Base-by-base conservation (phyloP, 2,329 filamentous ascomycete genomes). In the Neonectria ditissima region DNA sequence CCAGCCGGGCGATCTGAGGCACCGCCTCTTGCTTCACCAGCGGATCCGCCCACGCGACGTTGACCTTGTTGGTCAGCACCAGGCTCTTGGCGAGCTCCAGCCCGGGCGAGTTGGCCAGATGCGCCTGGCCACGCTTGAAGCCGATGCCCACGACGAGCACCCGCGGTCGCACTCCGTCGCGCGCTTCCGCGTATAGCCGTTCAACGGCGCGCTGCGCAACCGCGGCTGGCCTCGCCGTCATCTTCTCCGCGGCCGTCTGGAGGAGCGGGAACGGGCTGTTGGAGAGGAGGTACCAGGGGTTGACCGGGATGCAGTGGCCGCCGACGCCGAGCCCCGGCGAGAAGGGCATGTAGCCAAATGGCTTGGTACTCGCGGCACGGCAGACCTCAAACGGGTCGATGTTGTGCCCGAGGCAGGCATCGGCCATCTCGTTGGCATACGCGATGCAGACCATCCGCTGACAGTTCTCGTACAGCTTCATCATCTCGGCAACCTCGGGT, bases 401-500 rank as follows among this genome's bases (percentile, higher is more conserved):
- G 24, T 71, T 77, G 50, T 82, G 79, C 0, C 74, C 63, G 8
- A 73, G 56, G 57, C 84, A 86, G 7, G 85, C 84, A 65, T 87
- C 83, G 1, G 84, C 83, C 82, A 87, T 86, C 65, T 87, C 85
- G 66, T 87, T 87, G 59, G 80, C 83, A 59, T 84, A 87, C 0
- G 85, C 84, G 34, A 86, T 85, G 68, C 80, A 80, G 13, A 87
- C 76, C 81, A 86, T 86, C 2, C 85, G 79, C 70, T 87, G 84
- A 69, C 85, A 87, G 70, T 87, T 87, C 63, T 87, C 85, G 69
- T 86, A 87, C 13, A 87, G 75, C 74, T 87, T 87, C 65, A 81
- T 84, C 83, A 87, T 86, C 73, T 87, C 85, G 1, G 85, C 85
- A 1, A 86, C 84, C 68, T 87, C 85, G 1, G 85, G 84, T 30